Evolutionary conservation across 768 basidiomycete genomes (phyloP).

Genomic region (Exidia glandulosa): DNA sequence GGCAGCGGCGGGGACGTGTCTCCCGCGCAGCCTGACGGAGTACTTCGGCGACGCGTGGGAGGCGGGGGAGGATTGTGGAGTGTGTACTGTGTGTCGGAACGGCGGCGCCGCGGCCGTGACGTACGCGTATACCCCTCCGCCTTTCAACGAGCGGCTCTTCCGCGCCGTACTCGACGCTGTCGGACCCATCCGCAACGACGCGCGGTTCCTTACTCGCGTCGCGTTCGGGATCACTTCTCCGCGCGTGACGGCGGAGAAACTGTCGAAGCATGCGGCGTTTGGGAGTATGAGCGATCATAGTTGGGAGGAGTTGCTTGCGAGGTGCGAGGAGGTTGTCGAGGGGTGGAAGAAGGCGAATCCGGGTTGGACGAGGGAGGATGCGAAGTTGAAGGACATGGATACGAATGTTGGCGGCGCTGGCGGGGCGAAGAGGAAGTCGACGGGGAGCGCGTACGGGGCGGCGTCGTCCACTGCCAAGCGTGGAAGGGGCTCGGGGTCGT

Average conservation of each 20-base stretch:
- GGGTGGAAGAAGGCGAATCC: neutral
- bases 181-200: slow-evolving; percentile 36
- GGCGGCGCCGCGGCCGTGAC: slow-evolving; percentile 24
- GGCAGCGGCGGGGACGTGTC: slow-evolving; percentile 29
- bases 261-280: slow-evolving; percentile 33
- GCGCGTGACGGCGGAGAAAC: slow-evolving; percentile 30
- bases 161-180: slow-evolving; percentile 27
- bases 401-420: neutral
- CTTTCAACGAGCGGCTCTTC: slow-evolving; percentile 20
- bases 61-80: slow-evolving; percentile 28
- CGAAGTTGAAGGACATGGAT: too few relatives aligned
- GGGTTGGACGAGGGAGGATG: too few relatives aligned
- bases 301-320: slow-evolving; percentile 28
- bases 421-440: neutral
- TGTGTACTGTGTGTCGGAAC: slow-evolving; percentile 33
- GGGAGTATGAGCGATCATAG: slow-evolving; percentile 31
- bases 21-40: slow-evolving; percentile 28
- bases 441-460: neutral
- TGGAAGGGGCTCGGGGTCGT: too few relatives aligned
- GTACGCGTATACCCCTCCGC: slow-evolving; percentile 11
- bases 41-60: slow-evolving; percentile 36
- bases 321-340: slow-evolving; percentile 31
- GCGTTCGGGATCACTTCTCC: slow-evolving; percentile 40
- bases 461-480: neutral
- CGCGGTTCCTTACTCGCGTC: slow-evolving; percentile 37